These are phyloP conservation scores for Megacollybia marginata DNA, from an alignment of 768 basidiomycete genomes.

Conservation along the genomic window DNA sequence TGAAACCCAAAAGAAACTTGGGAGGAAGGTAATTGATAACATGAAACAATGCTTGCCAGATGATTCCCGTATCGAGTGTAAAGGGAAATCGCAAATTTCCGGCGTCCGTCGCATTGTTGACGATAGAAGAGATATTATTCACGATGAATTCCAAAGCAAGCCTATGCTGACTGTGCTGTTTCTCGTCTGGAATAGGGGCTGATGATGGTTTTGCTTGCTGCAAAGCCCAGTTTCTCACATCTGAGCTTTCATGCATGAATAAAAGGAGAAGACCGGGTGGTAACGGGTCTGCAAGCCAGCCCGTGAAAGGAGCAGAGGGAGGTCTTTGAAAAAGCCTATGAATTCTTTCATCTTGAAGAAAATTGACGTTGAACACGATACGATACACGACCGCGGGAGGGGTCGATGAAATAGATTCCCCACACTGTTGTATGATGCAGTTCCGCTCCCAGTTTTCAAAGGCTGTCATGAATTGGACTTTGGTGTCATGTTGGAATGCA, in stretches of 20 bases:
- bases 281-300: constrained; percentile 53
- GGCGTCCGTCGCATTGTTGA: background rate
- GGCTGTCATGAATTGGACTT: constrained; percentile 50
- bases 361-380: constrained; percentile 51
- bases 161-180: constrained; percentile 42
- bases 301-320: constrained; percentile 27
- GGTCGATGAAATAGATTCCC: constrained; percentile 28
- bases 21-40: constrained; percentile 50
- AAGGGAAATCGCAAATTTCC: constrained; percentile 16
- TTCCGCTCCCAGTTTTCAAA: constrained; percentile 64
- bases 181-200: constrained; percentile 37
- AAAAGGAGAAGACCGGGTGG: constrained; percentile 57
- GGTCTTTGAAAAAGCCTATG: constrained; percentile 30
- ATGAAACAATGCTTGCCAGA: constrained; percentile 45
- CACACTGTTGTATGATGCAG: constrained; percentile 36
- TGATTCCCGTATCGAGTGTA: constrained; percentile 28
- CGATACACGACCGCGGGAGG: constrained; percentile 53
- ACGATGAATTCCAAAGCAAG: constrained; percentile 36
- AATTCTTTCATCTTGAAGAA: constrained; percentile 47
- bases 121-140: constrained; percentile 16
- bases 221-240: constrained; percentile 56
- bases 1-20: constrained; percentile 10
- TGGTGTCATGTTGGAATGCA: constrained; percentile 44
- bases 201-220: constrained; percentile 32
- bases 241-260: constrained; percentile 38